phyloP scores from a whole-genome alignment of 352 stramenopile genomes.

The Phytophthora cactorum region DNA sequence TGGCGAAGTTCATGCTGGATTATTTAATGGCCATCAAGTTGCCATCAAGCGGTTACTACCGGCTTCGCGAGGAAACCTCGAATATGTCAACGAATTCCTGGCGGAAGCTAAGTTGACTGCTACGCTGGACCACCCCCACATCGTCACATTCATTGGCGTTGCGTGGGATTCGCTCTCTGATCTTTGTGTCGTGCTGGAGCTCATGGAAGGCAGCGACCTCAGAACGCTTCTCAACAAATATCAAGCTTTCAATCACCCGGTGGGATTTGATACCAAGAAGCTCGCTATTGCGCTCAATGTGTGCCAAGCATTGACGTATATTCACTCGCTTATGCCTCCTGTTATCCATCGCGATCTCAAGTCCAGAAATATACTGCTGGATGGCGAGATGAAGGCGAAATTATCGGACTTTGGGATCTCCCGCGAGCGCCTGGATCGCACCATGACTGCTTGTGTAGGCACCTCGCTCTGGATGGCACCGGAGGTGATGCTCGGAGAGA shows the following conservation, averaged over 20 bases:
- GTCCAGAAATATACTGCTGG: conserved; percentile 33
- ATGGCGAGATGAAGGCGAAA: conserved; percentile 54
- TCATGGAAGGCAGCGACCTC: conserved; percentile 51
- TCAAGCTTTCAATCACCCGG: conserved; percentile 1
- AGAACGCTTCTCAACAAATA: conserved; percentile 35
- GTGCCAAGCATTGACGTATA: conserved; percentile 32
- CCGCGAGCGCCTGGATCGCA: conserved; percentile 45
- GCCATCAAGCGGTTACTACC: conserved; percentile 49
- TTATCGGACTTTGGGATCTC: conserved; percentile 74
- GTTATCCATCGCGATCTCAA: conserved; percentile 57
- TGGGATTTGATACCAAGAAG: conserved; percentile 35
- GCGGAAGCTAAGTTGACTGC: conserved; percentile 47
- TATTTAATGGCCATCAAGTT: conserved; percentile 37
- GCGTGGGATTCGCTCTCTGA: conserved; percentile 47
- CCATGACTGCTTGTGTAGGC: conserved; percentile 20
- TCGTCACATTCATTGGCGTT: conserved; percentile 48
- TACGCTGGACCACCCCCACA: conserved; percentile 35
- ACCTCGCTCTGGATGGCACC: conserved; percentile 14
- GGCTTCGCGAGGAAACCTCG: conserved; percentile 27
- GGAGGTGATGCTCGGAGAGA: conserved; percentile 16
- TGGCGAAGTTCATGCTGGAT: conserved; percentile 45
- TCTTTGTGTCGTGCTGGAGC: conserved; percentile 47
- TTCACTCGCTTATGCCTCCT: conserved; percentile 22
- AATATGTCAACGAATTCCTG: conserved; percentile 42
- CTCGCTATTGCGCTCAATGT: conserved; percentile 34